Evolutionary conservation across 352 stramenopile species (phyloP), one percentile per base, ranked within the genome.

Genomic region (Pilasporangium apinafurcum): DNA sequence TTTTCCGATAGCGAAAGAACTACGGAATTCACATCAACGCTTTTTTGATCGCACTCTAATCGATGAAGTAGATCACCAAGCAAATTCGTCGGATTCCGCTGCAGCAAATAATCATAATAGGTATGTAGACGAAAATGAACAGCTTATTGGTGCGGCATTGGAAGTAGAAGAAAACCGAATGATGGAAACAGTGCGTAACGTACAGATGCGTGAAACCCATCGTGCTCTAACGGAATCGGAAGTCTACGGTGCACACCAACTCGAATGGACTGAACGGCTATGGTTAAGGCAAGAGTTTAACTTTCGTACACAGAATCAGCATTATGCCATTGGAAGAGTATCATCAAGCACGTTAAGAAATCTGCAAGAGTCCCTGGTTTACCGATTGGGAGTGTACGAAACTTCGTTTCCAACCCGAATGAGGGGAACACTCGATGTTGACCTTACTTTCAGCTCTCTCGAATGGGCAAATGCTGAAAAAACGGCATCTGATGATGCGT

Each of bases 121-220:
- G 31, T 38, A 43, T 36, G 45, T 63, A 30, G 74, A 91, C 18
- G 64, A 74, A 0, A 55, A 53, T 20, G 73, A 86, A 32, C 63
- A 66, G 1, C 62, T 84, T 3, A 39, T 91, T 16, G 86, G 69
- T 66, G 82, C 82, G 37, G 77, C 74, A 8, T 60, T 89, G 1
- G 76, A 92, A 56, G 82, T 93, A 1, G 82, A 93, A 53, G 79
- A 91, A 30, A 88, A 86, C 30, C 59, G 78, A 1, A 84, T 90
- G 71, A 29, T 81, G 18, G 77, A 83, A 20, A 68, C 59, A 5
- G 39, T 90, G 3, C 67, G 65, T 16, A 65, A 86, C 14, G 61
- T 85, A 1, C 49, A 44, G 0, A 48, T 28, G 21, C 65, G 68
- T 8, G 73, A 86, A 40, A 53, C 44, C 0, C 45, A 78, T 39